A percentile compares a stretch with the other conserved stretches of the same genome.
Conservation (phyloP, 768 basidiomycete genomes). For the Boletales sp. region DNA sequence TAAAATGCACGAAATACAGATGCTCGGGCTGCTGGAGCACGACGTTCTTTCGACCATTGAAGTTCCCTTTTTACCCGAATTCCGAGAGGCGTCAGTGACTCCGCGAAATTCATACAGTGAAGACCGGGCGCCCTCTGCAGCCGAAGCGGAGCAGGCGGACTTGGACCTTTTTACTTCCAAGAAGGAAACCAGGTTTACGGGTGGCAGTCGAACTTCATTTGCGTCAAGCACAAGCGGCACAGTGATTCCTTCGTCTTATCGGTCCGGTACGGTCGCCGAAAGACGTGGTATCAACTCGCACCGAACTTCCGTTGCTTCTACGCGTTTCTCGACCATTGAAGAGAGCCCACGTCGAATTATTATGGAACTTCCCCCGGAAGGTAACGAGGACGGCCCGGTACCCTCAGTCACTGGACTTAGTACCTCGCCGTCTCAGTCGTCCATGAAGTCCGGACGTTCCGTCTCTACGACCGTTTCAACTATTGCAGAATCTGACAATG, state of each 20-base stretch:
- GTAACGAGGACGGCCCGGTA: conserved; percentile 27
- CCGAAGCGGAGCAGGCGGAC: conserved; percentile 73
- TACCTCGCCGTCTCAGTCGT: conserved; percentile 66
- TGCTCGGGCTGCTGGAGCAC: conserved; percentile 88
- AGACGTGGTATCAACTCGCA: conserved; percentile 41
- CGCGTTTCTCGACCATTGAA: conserved; percentile 61
- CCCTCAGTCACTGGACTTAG: conserved; percentile 40
- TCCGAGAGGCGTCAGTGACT: conserved; percentile 27
- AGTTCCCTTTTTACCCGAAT: conserved; percentile 69
- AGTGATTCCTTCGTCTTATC: conserved; percentile 33
- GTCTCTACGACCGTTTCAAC: conserved; percentile 37
- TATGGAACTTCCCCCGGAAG: conserved; percentile 50
- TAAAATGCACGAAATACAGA: conserved; percentile 97
- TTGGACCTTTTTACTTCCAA: conserved; percentile 59
- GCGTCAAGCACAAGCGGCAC: conserved; percentile 40
- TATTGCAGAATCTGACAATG: conserved; percentile 11
- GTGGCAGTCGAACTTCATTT: conserved; percentile 36
- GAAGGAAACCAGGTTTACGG: conserved; percentile 33
- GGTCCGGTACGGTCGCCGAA: conserved; percentile 32
- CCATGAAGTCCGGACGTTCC: conserved; percentile 53
- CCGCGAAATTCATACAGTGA: conserved; percentile 33
- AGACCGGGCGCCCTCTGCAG: conserved; percentile 39
- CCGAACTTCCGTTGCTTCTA: conserved; percentile 46
- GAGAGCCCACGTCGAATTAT: conserved; percentile 59
- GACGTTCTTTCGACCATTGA: conserved; percentile 88